Base-by-base conservation (phyloP, 139 green algal species). In the Astrephomene gubernaculifera region DNA sequence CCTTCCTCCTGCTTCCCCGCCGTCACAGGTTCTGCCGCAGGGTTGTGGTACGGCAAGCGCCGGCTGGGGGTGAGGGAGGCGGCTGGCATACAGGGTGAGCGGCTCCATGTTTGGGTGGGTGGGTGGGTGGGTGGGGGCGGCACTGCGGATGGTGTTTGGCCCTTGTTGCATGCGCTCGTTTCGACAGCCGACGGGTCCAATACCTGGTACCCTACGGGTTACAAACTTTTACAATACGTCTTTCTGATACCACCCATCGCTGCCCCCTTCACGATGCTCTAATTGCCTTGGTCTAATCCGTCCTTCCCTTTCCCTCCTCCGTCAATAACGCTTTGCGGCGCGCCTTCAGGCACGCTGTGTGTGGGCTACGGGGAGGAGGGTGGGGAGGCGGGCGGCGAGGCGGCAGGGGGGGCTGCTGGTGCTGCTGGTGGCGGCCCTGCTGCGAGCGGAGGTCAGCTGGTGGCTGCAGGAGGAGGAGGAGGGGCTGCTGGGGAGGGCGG, bases 21-120 rank as follows among this genome's bases (percentile, higher is more conserved):
- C 49, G 14, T 12, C 49, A 12, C 49, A 12, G 14, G 14, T 57
- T 57, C 12, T 57, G 49, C 49, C 17, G 49, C 49, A 57, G 49
- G 49, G 68, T 2, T 78, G 43, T 78, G 70, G 70, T 43, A 7
- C 7, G 43, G 43, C 21, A 78, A 78, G 43, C 70, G 70, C 8
- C 70, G 70, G 43, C 70, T 44, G 70, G 70, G 70, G 27, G 70
- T 78, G 29, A 41, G 70, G 70, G 70, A 78, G 70, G 70, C 70
- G 43, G 70, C 70, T 9, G 70, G 70, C 10, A 14, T 78, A 43
- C 70, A 78, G 31, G 70, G 70, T 78, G 43, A 36, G 65, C 39
- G 68, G 33, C 31, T 43, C 35, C 35, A 6, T 31, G 65, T 33
- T 12, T 44, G 65, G 65, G 33, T 65, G 65, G 65, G 7, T 31